Percentiles rank a stretch among this genome's conserved stretches.
phyloP scores from a whole-genome alignment of 331 rosid genomes.

The Pyrus hybrid region DNA sequence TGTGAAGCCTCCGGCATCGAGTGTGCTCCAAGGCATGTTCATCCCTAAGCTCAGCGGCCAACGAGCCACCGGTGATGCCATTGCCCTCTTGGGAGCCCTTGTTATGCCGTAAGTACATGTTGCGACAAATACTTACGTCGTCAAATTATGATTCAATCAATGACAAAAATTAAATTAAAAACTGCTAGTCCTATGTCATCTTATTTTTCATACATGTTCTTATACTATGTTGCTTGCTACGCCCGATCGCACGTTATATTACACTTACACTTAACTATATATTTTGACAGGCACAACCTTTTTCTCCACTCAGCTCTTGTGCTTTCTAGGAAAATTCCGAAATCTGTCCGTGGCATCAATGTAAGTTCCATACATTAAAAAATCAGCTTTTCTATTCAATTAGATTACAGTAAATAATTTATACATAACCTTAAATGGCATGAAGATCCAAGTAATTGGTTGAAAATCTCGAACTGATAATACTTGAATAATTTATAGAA shows the following conservation, averaged over 20 bases:
- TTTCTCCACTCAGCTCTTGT: slow-evolving; percentile 92
- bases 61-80: slow-evolving; percentile 73
- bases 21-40: slow-evolving; percentile 39
- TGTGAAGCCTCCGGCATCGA: slow-evolving; percentile 53
- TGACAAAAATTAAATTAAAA: background rate
- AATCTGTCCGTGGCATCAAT: slow-evolving; percentile 62
- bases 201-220: too few species aligned
- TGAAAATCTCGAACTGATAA: background rate
- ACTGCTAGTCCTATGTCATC: background rate
- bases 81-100: slow-evolving; percentile 84
- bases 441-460: background rate
- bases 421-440: background rate
- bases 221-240: too few species aligned
- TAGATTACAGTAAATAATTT: background rate
- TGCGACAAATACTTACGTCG: background rate
- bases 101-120: slow-evolving; percentile 59
- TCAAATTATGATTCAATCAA: background rate
- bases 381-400: background rate
- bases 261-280: too few species aligned
- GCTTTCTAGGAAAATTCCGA: slow-evolving; percentile 65
- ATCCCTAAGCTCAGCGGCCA: slow-evolving; percentile 44
- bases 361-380: slow-evolving; percentile 24
- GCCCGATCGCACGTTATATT: too few species aligned
- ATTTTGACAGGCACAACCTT: slow-evolving; percentile 64
- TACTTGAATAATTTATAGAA: too few species aligned